phyloP scores from a whole-genome alignment of 805 yeast species.

The Lachancea sp. region DNA sequence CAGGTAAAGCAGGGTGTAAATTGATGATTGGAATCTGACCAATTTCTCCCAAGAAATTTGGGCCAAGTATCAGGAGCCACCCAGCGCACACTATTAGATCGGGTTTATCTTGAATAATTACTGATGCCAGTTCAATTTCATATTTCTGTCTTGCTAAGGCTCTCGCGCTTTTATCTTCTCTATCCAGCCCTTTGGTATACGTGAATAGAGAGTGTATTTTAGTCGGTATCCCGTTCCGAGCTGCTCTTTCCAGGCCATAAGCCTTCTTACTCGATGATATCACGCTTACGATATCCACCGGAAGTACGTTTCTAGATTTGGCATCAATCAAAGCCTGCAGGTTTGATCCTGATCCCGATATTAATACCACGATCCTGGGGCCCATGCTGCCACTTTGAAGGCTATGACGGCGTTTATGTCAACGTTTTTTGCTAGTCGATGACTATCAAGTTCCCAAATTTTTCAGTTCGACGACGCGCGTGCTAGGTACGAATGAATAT shows the following conservation, averaged over 20 bases:
- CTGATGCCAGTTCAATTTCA: conserved; percentile 69
- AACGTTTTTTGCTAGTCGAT: no score
- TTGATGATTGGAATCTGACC: conserved; percentile 75
- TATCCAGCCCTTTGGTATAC: conserved; percentile 71
- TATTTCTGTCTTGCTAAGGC: conserved; percentile 57
- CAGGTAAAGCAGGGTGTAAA: conserved; percentile 95
- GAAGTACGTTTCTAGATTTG: conserved; percentile 34
- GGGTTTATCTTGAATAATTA: conserved; percentile 61
- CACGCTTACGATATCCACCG: conserved; percentile 63
- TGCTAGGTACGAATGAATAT: no score
- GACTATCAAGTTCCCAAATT: no score
- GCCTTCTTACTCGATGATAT: conserved; percentile 84
- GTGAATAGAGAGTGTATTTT: conserved; percentile 60
- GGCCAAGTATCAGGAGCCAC: conserved; percentile 91
- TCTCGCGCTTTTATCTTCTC: conserved; percentile 56
- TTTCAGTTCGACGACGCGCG: no score
- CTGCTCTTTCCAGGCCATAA: conserved; percentile 78
- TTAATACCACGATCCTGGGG: conserved; percentile 52
- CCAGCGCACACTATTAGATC: conserved; percentile 95
- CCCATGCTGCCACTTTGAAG: no score
- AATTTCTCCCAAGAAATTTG: conserved; percentile 63
- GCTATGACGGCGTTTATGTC: no score
- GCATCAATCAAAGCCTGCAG: conserved; percentile 91
- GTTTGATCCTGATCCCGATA: conserved; percentile 95
- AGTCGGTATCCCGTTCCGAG: conserved; percentile 61